Conservation (phyloP, 176 grass and related monocot genomes). For the Musa schizocarpa region DNA sequence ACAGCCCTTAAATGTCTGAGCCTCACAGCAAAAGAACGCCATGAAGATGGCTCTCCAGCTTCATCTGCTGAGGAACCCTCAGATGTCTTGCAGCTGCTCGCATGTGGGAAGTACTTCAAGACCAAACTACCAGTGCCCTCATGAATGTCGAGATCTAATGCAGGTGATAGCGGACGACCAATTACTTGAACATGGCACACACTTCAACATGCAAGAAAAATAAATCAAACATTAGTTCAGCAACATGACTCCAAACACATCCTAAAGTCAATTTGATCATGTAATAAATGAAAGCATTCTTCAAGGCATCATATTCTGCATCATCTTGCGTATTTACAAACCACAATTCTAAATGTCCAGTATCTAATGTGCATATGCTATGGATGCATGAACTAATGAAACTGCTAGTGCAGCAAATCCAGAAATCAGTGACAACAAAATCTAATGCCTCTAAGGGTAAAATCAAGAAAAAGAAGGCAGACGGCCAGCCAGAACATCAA, state of each 20-base stretch:
- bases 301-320: too few species aligned
- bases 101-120: slow-evolving; percentile 53
- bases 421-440: background rate
- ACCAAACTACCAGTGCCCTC: slow-evolving; percentile 10
- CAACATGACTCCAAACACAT: too few species aligned
- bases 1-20: slow-evolving; percentile 25
- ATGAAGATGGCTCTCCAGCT: slow-evolving; percentile 18
- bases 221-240: background rate
- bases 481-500: background rate
- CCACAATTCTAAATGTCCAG: background rate
- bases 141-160: slow-evolving; percentile 34
- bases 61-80: slow-evolving; percentile 2
- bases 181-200: slow-evolving; percentile 64
- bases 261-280: too few species aligned
- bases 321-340: too few species aligned
- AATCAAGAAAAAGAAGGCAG: background rate
- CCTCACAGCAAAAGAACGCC: slow-evolving; percentile 32
- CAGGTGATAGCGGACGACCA: slow-evolving; percentile 47
- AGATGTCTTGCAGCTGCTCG: background rate
- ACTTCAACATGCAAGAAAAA: slow-evolving; percentile 32
- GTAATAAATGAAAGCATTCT: too few species aligned
- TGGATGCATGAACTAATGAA: background rate
- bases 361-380: background rate
- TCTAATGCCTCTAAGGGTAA: too few species aligned
- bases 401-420: background rate